Evolutionary conservation across 495 filamentous ascomycete genomes (phyloP), one percentile per base, ranked within the genome.

Genomic region (Neurospora intermedia): DNA sequence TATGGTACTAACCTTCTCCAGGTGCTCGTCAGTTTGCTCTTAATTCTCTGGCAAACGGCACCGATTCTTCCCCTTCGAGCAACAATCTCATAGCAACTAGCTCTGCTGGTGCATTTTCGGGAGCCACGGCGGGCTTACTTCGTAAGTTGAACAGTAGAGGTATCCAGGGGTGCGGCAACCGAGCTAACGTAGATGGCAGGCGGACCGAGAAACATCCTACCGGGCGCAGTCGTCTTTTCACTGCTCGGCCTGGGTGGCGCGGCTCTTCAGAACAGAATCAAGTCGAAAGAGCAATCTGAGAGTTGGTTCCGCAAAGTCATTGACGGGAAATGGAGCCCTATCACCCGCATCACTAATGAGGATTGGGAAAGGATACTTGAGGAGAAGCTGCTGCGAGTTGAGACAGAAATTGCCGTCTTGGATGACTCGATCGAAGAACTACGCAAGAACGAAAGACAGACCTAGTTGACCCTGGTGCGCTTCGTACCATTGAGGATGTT

Each of bases 371-470:
- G 84, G 8, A 92, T 93, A 76, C 79, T 98, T 45, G 84, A 88
- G 76, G 93, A 96, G 78, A 93, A 91, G 80, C 74, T 97, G 27
- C 81, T 99, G 8, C 86, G 87, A 69, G 82, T 97, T 15, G 90
- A 98, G 75, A 93, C 90, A 11, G 93, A 98, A 73, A 92, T 98
- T 75, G 91, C 95, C 0, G 76, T 98, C 42, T 80, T 97, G 13
- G 93, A 98, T 76, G 95, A 98, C 46, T 90, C 88, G 73, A 94
- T 99, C 72, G 89, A 87, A 48, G 84, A 81, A 48, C 74, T 92
- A 45, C 85, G 82, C 76, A 81, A 73, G 72, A 77, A 77, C 41
- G 77, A 78, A 71, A 71, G 73, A 38, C 43, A 42, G 16, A 43
- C 23, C 18, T 43, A 66, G 23, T 66, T 31, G 23, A 38, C 15